Conservation (phyloP, 805 yeast genomes). For the Barnettozyma sucrosica region DNA sequence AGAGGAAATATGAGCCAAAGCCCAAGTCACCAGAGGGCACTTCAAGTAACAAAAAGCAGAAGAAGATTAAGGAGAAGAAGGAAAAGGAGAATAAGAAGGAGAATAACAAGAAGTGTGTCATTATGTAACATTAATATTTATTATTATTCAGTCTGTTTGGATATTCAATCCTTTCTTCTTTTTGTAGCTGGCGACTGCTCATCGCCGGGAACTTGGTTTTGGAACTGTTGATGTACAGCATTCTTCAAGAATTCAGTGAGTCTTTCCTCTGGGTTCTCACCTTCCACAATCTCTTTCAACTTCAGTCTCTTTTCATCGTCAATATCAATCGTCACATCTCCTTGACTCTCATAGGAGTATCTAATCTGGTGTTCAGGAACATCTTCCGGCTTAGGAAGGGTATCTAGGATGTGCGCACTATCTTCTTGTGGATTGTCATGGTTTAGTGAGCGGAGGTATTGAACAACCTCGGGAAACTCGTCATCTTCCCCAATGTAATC, state of each 20-base stretch:
- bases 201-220: constrained; percentile 11
- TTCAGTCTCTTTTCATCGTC: constrained; percentile 52
- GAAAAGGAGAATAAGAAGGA: constrained; percentile 8
- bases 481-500: constrained; percentile 77
- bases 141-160: not conserved
- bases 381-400: constrained; percentile 23
- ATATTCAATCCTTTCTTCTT: constrained; percentile 31
- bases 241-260: constrained; percentile 61
- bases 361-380: constrained; percentile 42
- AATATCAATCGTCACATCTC: constrained; percentile 38
- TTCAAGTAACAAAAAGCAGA: constrained; percentile 4
- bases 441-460: constrained; percentile 46
- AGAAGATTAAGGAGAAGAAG: constrained; percentile 9
- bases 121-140: constrained; percentile 14
- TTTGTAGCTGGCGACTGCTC: constrained; percentile 27
- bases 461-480: constrained; percentile 74
- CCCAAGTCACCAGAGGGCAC: not conserved
- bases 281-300: constrained; percentile 64
- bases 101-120: constrained; percentile 21
- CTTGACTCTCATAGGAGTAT: constrained; percentile 47
- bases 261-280: constrained; percentile 79
- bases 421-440: constrained; percentile 26
- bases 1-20: constrained; percentile 28
- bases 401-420: constrained; percentile 8
- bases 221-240: constrained; percentile 55